Percentiles rank a stretch among this genome's conserved stretches.
Conservation (phyloP, 169 alveolate species). For the Eimeria acervulina region DNA sequence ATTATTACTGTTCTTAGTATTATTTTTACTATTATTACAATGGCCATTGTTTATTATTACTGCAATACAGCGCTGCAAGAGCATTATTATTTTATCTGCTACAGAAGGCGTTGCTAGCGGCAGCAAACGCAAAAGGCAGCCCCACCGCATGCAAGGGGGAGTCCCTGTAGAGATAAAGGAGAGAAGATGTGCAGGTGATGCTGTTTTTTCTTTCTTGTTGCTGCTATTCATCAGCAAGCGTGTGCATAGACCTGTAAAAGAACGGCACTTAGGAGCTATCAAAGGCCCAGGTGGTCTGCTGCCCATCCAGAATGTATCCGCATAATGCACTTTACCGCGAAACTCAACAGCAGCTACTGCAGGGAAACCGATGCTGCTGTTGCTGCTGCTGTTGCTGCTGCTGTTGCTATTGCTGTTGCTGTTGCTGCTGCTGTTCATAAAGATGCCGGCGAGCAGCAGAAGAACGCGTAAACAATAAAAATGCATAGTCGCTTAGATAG, state of each 20-base stretch:
- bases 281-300: not conserved
- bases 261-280: not conserved
- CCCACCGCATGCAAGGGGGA: not conserved
- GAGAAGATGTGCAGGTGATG: not conserved
- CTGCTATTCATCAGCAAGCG: not conserved
- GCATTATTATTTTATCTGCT: too few species aligned
- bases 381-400: not conserved
- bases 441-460: slow-evolving; percentile 1
- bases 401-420: not conserved
- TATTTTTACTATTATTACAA: too few species aligned
- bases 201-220: not conserved
- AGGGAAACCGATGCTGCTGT: not conserved
- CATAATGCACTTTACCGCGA: not conserved
- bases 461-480: not conserved
- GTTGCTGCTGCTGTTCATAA: not conserved
- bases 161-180: not conserved
- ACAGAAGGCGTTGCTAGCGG: too few species aligned
- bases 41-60: too few species aligned
- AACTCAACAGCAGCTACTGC: not conserved
- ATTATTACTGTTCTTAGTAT: too few species aligned
- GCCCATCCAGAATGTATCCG: not conserved
- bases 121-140: not conserved
- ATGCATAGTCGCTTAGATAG: not conserved
- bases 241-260: not conserved
- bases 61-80: too few species aligned